Evolutionary conservation across 176 grass and related monocot species (phyloP), one percentile per base, ranked within the genome.

Genomic region (Guadua angustifolia): DNA sequence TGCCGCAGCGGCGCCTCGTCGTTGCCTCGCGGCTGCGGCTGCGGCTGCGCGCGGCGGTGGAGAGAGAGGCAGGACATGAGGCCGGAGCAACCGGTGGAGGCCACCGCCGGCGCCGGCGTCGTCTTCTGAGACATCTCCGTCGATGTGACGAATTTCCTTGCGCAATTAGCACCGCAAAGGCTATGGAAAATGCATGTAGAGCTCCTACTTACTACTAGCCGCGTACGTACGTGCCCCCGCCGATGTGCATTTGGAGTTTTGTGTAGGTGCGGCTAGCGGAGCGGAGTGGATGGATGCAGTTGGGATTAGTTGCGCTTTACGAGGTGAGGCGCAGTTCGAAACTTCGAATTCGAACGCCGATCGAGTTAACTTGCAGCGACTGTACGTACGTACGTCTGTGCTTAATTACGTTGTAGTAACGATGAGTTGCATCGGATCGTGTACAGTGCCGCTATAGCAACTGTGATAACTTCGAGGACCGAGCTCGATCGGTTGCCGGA

Each of bases 51-150:
- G 49, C 82, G 33, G 47, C 85, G 77, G 50, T 45, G 62, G 63
- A 75, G 66, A 39, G 77, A 85, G 73, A 89, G 35, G 77, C 42
- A 82, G 70, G 73, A 89, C 69, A 60, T 73, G 86, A 89, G 59
- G 51, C 66, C 11, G 5, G 85, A 84, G 64, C 90, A 90, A 71
- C 88, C 82, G 25, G 83, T 86, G 69, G 80, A 81, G 10, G 29
- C 85, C 38, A 87, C 70, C 12, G 77, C 7, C 69, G 85, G 85
- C 69, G 74, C 76, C 21, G 73, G 35, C 21, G 36, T 5, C 38
- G 68, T 75, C 46, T 59, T 24, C 0, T 15, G 36, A 14, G 78
- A 36, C 85, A 21, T 86, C 55, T n/a, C 43, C 13, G 40, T 10
- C 15, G 50, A 58, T 6, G 64, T 1, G 40, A 18, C 0, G 32